Evolutionary conservation across 768 basidiomycete genomes (phyloP), one percentile per base, ranked within the genome.

Genomic region (Rhodotorula paludigena): DNA sequence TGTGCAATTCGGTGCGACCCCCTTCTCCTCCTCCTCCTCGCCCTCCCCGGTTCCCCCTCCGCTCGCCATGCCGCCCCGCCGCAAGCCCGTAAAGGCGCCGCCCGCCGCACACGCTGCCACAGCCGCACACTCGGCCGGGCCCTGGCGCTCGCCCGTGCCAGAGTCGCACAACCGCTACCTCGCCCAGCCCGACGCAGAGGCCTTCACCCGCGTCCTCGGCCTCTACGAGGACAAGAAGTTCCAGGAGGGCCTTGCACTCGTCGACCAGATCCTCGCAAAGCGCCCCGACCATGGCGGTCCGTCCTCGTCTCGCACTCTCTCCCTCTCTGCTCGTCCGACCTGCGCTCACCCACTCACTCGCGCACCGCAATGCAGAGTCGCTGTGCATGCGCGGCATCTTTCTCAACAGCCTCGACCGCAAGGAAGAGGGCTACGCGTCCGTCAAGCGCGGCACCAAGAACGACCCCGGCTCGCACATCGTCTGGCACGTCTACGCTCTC

Each of bases 401-500:
- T 60, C 80, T 87, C 74, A 87, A 86, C 38, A 88, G 88, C 76
- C 85, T 87, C 84, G 90, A 86, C 57, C 83, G 83, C 76, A 86
- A 86, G 68, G 90, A 88, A 36, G 85, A 92, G 71, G 92, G 92
- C 38, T 81, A 89, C 64, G 87, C 89, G 44, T 83, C 90, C 52
- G 87, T 91, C 72, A 88, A 88, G 81, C 87, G 89, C 38, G 92
- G 92, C 64, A 83, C 90, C 72, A 83, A 85, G 49, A 82, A 86
- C 54, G 90, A 93, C 79, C 80, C 90, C 61, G 87, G 84, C 39
- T 69, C 66, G 28, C 92, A 97, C 76, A 97, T 99, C 76, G 88
- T 87, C 77, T 98, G 96, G 93, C 96, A 99, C 79, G 94, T 98
- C 71, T 89, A 91, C 77, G 96, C 92, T 35, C 87, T 99, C 75